phyloP scores from a whole-genome alignment of 176 grass and related monocot genomes.

The Typha latifolia region DNA sequence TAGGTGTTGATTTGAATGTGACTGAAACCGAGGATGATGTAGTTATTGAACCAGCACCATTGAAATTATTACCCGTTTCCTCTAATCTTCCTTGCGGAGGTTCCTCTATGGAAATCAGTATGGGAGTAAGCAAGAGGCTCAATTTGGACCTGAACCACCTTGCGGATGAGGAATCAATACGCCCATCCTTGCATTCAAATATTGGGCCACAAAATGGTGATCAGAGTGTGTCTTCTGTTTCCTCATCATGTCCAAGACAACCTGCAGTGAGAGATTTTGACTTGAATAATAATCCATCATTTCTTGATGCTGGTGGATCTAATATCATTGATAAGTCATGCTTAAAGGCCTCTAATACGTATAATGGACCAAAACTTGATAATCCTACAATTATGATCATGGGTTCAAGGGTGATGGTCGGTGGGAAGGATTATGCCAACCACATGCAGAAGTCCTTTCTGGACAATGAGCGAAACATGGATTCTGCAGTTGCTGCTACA shows the following conservation, averaged over 20 bases:
- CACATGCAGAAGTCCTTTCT: neutral
- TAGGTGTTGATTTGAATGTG: conserved; percentile 34
- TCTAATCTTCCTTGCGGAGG: neutral
- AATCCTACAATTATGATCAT: neutral
- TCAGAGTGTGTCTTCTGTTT: conserved; percentile 22
- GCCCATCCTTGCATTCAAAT: neutral
- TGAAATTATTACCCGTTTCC: too few relatives aligned
- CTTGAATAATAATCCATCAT: conserved; percentile 29
- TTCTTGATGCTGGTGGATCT: neutral
- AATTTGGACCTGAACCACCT: conserved; percentile 25
- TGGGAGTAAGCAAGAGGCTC: conserved; percentile 12
- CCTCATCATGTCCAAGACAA: conserved; percentile 15
- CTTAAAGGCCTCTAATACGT: too few relatives aligned
- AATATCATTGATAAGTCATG: neutral
- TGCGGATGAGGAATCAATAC: conserved; percentile 11
- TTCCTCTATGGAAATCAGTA: conserved; percentile 30
- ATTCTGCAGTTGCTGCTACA: neutral
- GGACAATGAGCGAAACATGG: neutral
- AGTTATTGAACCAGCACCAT: conserved; percentile 5
- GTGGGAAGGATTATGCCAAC: neutral
- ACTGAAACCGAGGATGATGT: conserved; percentile 15
- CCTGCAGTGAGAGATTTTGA: conserved; percentile 31
- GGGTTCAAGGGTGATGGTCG: neutral
- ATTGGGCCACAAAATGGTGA: neutral
- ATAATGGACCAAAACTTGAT: neutral